Evolutionary conservation across 2,329 filamentous ascomycete species (phyloP).

Genomic region (Sporothrix euskadiensis): DNA sequence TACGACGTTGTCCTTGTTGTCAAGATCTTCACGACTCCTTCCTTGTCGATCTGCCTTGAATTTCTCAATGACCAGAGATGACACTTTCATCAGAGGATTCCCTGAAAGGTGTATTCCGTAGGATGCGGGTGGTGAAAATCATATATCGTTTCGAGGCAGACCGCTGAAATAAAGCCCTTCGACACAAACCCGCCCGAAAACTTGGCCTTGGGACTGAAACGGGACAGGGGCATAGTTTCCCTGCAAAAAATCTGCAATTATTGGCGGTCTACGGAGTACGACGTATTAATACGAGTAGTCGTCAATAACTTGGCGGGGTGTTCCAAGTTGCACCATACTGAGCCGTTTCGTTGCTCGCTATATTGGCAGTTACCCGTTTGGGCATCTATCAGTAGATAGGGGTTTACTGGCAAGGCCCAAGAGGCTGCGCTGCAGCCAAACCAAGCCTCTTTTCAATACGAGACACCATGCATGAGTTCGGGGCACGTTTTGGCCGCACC

Average conservation of each 20-base stretch:
- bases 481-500: neutral
- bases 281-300: neutral
- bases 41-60: neutral
- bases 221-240: neutral
- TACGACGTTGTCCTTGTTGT: neutral
- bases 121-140: neutral
- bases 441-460: neutral
- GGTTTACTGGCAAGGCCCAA: neutral
- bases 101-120: neutral
- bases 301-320: neutral
- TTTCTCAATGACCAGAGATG: neutral
- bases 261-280: neutral
- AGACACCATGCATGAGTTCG: neutral
- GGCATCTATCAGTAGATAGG: neutral
- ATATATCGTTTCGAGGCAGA: neutral
- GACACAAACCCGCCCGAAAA: neutral
- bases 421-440: neutral
- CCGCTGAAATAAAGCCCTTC: neutral
- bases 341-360: neutral
- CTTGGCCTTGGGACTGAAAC: neutral
- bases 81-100: neutral
- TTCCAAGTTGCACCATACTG: neutral
- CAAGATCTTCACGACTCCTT: neutral
- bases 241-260: neutral
- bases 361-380: slow-evolving; percentile 8